phyloP scores from a whole-genome alignment of 345 rosid genomes.

The Raphanus sativus region DNA sequence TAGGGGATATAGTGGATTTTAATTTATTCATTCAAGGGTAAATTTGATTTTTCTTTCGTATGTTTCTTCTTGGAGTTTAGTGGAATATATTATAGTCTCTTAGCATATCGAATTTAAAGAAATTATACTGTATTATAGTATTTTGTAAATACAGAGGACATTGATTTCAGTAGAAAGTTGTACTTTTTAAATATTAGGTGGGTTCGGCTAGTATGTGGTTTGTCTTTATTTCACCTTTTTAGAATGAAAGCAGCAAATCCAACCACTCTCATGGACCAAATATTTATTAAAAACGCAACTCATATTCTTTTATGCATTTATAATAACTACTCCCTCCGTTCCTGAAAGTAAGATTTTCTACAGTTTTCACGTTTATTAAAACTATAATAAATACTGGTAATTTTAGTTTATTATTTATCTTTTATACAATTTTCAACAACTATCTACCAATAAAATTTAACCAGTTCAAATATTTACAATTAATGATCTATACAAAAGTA shows the following conservation, averaged over 20 bases:
- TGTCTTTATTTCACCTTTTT: slow-evolving; percentile 45
- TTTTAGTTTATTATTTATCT: no score
- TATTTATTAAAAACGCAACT: neutral
- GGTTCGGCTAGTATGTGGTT: slow-evolving; percentile 34
- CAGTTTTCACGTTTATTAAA: no score
- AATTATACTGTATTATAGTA: neutral
- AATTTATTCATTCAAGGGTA: neutral
- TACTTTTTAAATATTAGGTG: slow-evolving; percentile 31
- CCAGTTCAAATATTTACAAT: no score
- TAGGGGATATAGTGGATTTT: slow-evolving; percentile 2
- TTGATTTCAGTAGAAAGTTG: slow-evolving; percentile 39
- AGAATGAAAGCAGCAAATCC: slow-evolving; percentile 45
- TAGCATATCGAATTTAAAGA: slow-evolving; percentile 13
- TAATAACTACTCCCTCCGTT: no score
- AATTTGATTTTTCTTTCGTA: slow-evolving; percentile 36
- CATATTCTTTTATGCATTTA: no score
- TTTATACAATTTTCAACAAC: no score
- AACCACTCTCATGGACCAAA: slow-evolving; percentile 39
- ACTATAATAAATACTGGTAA: no score
- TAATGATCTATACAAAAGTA: no score
- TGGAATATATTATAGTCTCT: slow-evolving; percentile 27
- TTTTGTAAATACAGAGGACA: slow-evolving; percentile 27
- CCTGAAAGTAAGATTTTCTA: no score
- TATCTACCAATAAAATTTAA: no score
- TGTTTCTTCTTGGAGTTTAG: slow-evolving; percentile 35